Conservation (phyloP, 306 rosid species). For the Vigna trinervia region DNA sequence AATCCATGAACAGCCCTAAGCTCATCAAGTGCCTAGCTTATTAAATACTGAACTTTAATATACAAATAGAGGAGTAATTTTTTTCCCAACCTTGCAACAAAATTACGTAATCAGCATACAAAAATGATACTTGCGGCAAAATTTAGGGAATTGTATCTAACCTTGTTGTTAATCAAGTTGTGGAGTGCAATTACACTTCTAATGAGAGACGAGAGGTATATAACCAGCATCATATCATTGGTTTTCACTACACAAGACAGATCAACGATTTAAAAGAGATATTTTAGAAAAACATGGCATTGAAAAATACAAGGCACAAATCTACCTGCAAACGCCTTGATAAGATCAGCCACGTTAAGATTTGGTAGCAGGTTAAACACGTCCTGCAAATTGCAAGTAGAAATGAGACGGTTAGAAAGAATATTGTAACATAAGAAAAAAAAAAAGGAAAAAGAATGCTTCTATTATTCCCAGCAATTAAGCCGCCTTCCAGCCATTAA, state of each 20-base stretch:
- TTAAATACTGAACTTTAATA: not conserved
- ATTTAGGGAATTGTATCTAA: constrained; percentile 40
- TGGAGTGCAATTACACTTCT: constrained; percentile 64
- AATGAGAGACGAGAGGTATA: constrained; percentile 60
- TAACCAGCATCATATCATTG: constrained; percentile 66
- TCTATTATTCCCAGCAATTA: not conserved
- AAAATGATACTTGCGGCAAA: constrained; percentile 5
- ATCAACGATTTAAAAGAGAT: constrained; percentile 33
- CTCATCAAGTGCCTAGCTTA: not conserved
- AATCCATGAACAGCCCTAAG: too few species aligned
- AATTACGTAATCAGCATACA: not conserved
- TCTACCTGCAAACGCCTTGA: constrained; percentile 62
- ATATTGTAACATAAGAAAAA: constrained; percentile 3
- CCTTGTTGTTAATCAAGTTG: constrained; percentile 67
- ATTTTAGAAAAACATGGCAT: constrained; percentile 13
- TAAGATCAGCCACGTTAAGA: constrained; percentile 58
- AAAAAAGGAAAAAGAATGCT: not conserved
- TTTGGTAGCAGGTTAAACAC: constrained; percentile 66
- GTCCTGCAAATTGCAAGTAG: constrained; percentile 46
- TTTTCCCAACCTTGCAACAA: not conserved
- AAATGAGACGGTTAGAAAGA: constrained; percentile 13
- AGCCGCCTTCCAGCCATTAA: not conserved
- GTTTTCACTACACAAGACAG: constrained; percentile 56
- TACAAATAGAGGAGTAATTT: not conserved
- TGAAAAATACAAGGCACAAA: constrained; percentile 3